Evolutionary conservation across 2,329 filamentous ascomycete species (phyloP), one percentile per base, ranked within the genome.

Genomic region (Colletotrichum sp.): DNA sequence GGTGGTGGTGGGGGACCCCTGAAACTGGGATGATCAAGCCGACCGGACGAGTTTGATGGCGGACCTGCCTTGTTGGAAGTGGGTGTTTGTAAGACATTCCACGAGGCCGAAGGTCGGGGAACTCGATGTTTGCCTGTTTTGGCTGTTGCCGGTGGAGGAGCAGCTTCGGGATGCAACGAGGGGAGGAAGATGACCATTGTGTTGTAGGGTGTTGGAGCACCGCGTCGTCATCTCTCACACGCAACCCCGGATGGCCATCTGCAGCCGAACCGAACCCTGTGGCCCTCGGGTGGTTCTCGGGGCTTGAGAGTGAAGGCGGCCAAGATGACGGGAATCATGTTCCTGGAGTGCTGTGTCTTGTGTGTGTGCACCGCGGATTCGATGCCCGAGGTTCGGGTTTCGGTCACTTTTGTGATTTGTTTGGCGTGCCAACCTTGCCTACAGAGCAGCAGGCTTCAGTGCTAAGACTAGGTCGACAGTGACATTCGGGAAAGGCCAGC

Each of bases 381-480:
- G 24, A 39, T 15, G 69, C 36, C 69, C 64, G 65, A 72, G 57
- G 59, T 24, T 76, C 73, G 69, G 69, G 63, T 32, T 73, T 72
- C 70, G 70, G 74, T 7, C 60, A 34, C n/a, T 59, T 24, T 18
- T 18, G 36, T 1, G 32, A 36, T 36, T 8, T n/a, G 16, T 32
- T 39, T 65, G 62, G 24, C 26, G 10, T 7, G 1, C 24, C 52
- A 7, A 18, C n/a, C 32, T 2, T 34, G 12, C 12, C 10, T 30
- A 21, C 24, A n/a, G 52, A 59, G 55, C n/a, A 57, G 15, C 55
- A 28, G 55, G 21, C 59, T 28, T 44, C 18, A 21, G 67, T 68
- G 72, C 72, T 74, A 74, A 74, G 72, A 74, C 67, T 39, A n/a
- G n/a, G n/a, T n/a, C 7, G 62, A 64, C 32, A 64, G 32, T 64